phyloP scores from a whole-genome alignment of 2,329 filamentous ascomycete species.

The Xylariales sp. region DNA sequence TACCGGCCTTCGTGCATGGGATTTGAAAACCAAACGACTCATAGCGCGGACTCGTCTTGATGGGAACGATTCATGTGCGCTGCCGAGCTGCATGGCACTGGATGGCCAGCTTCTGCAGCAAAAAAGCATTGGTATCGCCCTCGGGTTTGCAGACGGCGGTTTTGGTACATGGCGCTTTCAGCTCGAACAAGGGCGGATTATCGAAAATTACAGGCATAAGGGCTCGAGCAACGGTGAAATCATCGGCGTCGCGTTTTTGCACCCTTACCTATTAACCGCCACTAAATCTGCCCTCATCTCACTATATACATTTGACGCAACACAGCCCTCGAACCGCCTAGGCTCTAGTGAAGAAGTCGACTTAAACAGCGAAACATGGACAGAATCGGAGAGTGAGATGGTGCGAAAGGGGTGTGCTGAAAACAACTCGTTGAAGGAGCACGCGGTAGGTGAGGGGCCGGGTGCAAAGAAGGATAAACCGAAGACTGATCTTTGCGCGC shows the following conservation, averaged over 20 bases:
- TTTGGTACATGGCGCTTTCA: slow-evolving; percentile 77
- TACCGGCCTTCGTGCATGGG: slow-evolving; percentile 82
- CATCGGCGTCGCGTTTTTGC: slow-evolving; percentile 75
- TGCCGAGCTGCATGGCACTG: slow-evolving; percentile 74
- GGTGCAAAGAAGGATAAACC: slow-evolving; percentile 6
- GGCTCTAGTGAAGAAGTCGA: slow-evolving; percentile 13
- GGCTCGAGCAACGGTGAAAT: slow-evolving; percentile 73
- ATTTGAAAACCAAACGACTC: slow-evolving; percentile 71
- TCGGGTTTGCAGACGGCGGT: slow-evolving; percentile 79
- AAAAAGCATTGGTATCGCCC: slow-evolving; percentile 66
- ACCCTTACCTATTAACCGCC: slow-evolving; percentile 83
- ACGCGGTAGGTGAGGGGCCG: slow-evolving; percentile 17
- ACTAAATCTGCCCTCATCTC: slow-evolving; percentile 79
- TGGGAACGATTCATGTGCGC: slow-evolving; percentile 39
- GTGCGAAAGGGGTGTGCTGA: not conserved
- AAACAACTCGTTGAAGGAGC: not conserved
- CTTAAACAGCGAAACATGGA: slow-evolving; percentile 21
- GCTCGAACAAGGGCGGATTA: slow-evolving; percentile 57
- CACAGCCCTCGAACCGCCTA: slow-evolving; percentile 6
- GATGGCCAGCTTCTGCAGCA: slow-evolving; percentile 62
- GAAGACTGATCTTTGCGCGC: slow-evolving; percentile 49
- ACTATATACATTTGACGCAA: slow-evolving; percentile 73
- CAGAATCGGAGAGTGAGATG: slow-evolving; percentile 18
- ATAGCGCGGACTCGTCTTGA: slow-evolving; percentile 63
- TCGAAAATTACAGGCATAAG: slow-evolving; percentile 67